These are phyloP conservation scores for Penicillium bovifimosum DNA, from an alignment of 495 filamentous ascomycete species.

Conservation along the genomic window DNA sequence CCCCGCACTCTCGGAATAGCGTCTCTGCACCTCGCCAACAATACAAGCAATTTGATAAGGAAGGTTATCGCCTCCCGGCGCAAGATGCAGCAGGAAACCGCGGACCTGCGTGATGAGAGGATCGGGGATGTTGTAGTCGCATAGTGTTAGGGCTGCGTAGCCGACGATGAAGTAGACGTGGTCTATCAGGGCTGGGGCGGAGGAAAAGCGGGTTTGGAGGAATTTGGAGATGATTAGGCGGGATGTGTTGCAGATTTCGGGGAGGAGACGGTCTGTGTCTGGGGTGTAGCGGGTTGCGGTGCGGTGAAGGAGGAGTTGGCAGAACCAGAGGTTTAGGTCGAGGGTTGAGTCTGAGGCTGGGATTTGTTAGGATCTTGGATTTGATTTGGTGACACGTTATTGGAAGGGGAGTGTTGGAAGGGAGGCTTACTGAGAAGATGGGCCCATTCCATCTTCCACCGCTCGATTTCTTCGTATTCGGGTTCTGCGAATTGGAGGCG, in stretches of 20 bases:
- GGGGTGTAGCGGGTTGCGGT: conserved; percentile 28
- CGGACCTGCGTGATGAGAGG: conserved; percentile 36
- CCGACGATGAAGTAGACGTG: conserved; percentile 36
- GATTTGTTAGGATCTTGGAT: conserved; percentile 13
- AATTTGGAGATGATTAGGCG: conserved; percentile 34
- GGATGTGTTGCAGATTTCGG: conserved; percentile 31
- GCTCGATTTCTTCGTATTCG: conserved; percentile 37
- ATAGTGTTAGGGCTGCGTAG: conserved; percentile 39
- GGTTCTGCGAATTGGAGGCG: conserved; percentile 28
- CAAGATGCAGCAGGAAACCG: conserved; percentile 33
- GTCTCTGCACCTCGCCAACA: conserved; percentile 25
- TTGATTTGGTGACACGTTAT: not conserved
- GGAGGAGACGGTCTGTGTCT: conserved; percentile 24
- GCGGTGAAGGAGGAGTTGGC: conserved; percentile 35
- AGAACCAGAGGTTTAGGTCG: conserved; percentile 37
- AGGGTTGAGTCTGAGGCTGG: conserved; percentile 20
- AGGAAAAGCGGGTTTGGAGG: conserved; percentile 29
- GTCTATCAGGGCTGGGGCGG: conserved; percentile 31
- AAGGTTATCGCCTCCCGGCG: conserved; percentile 35
- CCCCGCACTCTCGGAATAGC: conserved; percentile 18
- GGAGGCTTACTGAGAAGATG: conserved; percentile 29
- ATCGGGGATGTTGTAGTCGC: conserved; percentile 35
- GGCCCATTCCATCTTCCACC: conserved; percentile 38
- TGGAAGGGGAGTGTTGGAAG: not conserved
- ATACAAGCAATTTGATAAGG: conserved; percentile 32